Percentiles rank a stretch among this genome's conserved stretches.
phyloP scores from a whole-genome alignment of 805 yeast genomes.

The Ogataea allantospora region DNA sequence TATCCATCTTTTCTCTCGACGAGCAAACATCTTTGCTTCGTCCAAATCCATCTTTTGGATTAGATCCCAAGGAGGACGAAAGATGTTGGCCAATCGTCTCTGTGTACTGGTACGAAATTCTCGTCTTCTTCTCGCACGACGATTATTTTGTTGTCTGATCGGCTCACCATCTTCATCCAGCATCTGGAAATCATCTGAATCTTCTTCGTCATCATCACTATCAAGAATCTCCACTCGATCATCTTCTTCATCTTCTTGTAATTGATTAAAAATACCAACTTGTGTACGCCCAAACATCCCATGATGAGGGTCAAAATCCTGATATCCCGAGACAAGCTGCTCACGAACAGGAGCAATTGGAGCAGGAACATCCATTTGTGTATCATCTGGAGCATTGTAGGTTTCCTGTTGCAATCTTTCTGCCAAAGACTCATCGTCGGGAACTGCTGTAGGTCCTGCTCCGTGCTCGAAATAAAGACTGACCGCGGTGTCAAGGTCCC shows the following conservation, averaged over 20 bases:
- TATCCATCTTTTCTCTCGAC: constrained; percentile 70
- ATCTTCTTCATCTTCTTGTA: constrained; percentile 31
- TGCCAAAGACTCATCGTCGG: constrained; percentile 52
- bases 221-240: constrained; percentile 18
- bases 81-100: constrained; percentile 73
- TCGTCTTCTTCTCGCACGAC: constrained; percentile 28
- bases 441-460: constrained; percentile 26
- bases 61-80: constrained; percentile 92
- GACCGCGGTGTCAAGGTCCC: constrained; percentile 79
- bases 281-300: constrained; percentile 50
- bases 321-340: constrained; percentile 39
- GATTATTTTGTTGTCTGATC: constrained; percentile 36
- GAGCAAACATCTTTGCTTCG: constrained; percentile 67
- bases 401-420: constrained; percentile 63
- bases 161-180: constrained; percentile 38
- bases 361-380: constrained; percentile 60
- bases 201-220: constrained; percentile 34
- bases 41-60: constrained; percentile 70
- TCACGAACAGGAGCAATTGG: constrained; percentile 80
- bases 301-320: constrained; percentile 25
- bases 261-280: constrained; percentile 60
- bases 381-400: constrained; percentile 39
- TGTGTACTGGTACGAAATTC: constrained; percentile 43
- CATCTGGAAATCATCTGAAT: constrained; percentile 39
- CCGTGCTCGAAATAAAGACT: constrained; percentile 76